Percentiles rank a stretch among this genome's conserved stretches.
Evolutionary conservation across 768 basidiomycete species (phyloP).

Genomic region (Zangia roseola): DNA sequence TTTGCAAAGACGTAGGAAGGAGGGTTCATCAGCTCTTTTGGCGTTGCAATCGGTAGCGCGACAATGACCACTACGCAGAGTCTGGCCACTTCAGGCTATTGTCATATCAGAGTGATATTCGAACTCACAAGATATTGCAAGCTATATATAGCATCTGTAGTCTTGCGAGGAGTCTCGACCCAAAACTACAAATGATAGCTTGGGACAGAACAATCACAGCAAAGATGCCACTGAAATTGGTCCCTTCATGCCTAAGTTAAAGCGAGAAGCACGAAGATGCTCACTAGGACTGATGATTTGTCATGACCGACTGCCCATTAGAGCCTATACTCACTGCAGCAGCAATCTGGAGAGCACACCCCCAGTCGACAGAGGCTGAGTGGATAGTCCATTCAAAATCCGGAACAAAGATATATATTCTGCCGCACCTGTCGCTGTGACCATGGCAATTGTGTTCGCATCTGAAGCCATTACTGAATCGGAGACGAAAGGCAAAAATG

Average conservation of each 20-base stretch:
- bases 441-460: slow-evolving; percentile 50
- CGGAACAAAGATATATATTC: slow-evolving; percentile 3
- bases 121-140: slow-evolving; percentile 37
- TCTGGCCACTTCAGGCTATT: slow-evolving; percentile 3
- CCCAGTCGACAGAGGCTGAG: slow-evolving; percentile 62
- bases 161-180: slow-evolving; percentile 61
- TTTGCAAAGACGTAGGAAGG: slow-evolving; percentile 60
- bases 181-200: slow-evolving; percentile 62
- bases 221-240: slow-evolving; percentile 55
- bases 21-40: slow-evolving; percentile 55
- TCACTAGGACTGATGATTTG: slow-evolving; percentile 44
- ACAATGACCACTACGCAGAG: slow-evolving; percentile 39
- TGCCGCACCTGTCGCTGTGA: slow-evolving; percentile 34
- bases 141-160: slow-evolving; percentile 53
- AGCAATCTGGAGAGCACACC: slow-evolving; percentile 58
- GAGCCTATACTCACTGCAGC: slow-evolving; percentile 60
- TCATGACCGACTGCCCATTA: slow-evolving; percentile 35
- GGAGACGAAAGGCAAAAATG: neutral
- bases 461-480: slow-evolving; percentile 22
- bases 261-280: slow-evolving; percentile 35
- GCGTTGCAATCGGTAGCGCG: slow-evolving; percentile 61
- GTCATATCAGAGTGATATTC: neutral
- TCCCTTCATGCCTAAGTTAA: slow-evolving; percentile 37
- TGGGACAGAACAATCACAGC: slow-evolving; percentile 57
- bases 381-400: slow-evolving; percentile 1